These are phyloP conservation scores for Hypoxylon rickii DNA, from an alignment of 495 filamentous ascomycete species.

Conservation along the genomic window DNA sequence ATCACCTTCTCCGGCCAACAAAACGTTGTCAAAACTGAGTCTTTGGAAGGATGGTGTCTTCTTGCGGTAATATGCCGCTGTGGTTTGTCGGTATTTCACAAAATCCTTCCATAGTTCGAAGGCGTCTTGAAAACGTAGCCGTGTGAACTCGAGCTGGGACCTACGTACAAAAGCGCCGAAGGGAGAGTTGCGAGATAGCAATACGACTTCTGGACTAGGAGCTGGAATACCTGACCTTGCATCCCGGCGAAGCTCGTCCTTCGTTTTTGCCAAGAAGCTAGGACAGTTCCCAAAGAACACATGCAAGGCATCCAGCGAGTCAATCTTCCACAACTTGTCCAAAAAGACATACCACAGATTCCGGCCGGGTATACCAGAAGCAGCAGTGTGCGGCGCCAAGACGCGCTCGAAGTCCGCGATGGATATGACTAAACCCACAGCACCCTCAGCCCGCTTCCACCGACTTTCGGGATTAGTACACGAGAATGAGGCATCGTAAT, in stretches of 20 bases:
- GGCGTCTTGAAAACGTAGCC: slow-evolving; percentile 77
- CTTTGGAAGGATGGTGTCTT: slow-evolving; percentile 65
- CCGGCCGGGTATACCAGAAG: slow-evolving; percentile 75
- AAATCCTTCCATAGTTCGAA: slow-evolving; percentile 80
- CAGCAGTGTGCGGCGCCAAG: slow-evolving; percentile 57
- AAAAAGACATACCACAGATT: slow-evolving; percentile 85
- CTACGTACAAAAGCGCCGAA: slow-evolving; percentile 83
- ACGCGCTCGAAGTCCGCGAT: slow-evolving; percentile 70
- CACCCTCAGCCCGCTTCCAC: slow-evolving; percentile 48
- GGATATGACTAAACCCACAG: slow-evolving; percentile 58
- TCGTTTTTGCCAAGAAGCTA: slow-evolving; percentile 62
- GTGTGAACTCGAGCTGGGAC: slow-evolving; percentile 76
- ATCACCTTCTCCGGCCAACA: slow-evolving; percentile 54
- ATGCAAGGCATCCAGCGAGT: slow-evolving; percentile 77
- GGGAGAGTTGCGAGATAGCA: slow-evolving; percentile 70
- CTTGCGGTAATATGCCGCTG: slow-evolving; percentile 69
- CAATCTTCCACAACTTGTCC: slow-evolving; percentile 80
- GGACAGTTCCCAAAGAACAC: slow-evolving; percentile 68
- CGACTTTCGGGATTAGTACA: slow-evolving; percentile 25
- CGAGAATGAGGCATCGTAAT: slow-evolving; percentile 37
- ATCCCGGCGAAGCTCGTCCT: slow-evolving; percentile 58
- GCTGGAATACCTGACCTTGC: slow-evolving; percentile 41
- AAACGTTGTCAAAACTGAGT: slow-evolving; percentile 70
- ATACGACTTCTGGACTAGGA: slow-evolving; percentile 48
- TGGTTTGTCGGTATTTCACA: slow-evolving; percentile 76